Conservation (phyloP, 768 basidiomycete species). For the Flagelloscypha sp. region DNA sequence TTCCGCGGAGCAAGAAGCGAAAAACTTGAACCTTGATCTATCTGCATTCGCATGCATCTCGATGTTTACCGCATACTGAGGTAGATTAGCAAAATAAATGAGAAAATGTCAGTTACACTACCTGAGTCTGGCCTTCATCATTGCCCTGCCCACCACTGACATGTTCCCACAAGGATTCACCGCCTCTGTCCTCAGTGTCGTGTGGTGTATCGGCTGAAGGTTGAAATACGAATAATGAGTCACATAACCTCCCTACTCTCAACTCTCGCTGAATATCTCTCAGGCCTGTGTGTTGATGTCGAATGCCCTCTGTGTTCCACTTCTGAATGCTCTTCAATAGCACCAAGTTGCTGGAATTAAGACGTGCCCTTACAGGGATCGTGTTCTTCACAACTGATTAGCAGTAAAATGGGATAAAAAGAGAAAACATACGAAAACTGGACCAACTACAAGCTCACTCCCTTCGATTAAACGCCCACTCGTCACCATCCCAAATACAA, state of each 20-base stretch:
- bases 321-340: conserved; percentile 29
- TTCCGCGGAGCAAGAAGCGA: conserved; percentile 26
- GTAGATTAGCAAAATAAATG: conserved; percentile 1
- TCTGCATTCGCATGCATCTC: conserved; percentile 26
- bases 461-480: conserved; percentile 34
- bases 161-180: conserved; percentile 17
- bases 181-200: no score
- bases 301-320: conserved; percentile 28
- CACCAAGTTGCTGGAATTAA: conserved; percentile 23
- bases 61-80: conserved; percentile 36
- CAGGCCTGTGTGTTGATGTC: conserved; percentile 40
- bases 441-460: conserved; percentile 37
- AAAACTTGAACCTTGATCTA: conserved; percentile 25
- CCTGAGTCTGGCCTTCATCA: conserved; percentile 23
- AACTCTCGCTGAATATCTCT: conserved; percentile 30
- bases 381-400: conserved; percentile 27
- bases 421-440: conserved; percentile 31
- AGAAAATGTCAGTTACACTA: conserved; percentile 5
- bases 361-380: conserved; percentile 32
- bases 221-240: conserved; percentile 39
- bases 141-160: conserved; percentile 11
- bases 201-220: conserved; percentile 11
- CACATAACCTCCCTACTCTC: conserved; percentile 25
- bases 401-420: background rate
- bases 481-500: conserved; percentile 39